These are phyloP conservation scores for Trapa bicornis DNA, from an alignment of 345 rosid species.

Conservation along the genomic window DNA sequence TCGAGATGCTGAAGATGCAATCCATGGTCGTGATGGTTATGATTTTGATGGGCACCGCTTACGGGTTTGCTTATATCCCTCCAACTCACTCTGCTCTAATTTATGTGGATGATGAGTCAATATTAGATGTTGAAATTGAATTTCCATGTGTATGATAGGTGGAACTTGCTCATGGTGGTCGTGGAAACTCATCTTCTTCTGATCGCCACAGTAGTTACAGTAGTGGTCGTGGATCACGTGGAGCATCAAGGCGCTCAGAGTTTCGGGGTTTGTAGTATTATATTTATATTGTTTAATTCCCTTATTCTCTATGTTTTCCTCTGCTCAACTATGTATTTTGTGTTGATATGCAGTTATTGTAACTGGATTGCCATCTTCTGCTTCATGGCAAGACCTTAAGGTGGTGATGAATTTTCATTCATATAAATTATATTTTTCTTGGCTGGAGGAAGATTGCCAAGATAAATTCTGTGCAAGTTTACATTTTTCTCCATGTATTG, in stretches of 20 bases:
- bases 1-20: slow-evolving; percentile 97
- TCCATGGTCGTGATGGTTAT: slow-evolving; percentile 92
- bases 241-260: slow-evolving; percentile 79
- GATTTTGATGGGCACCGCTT: slow-evolving; percentile 82
- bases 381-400: slow-evolving; percentile 99
- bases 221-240: slow-evolving; percentile 58
- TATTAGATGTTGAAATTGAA: neutral
- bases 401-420: slow-evolving; percentile 19
- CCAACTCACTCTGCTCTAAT: neutral
- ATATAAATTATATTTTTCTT: slow-evolving; percentile 40
- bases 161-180: slow-evolving; percentile 97
- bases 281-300: neutral
- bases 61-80: slow-evolving; percentile 34
- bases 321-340: neutral
- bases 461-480: neutral
- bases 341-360: slow-evolving; percentile 46
- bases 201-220: slow-evolving; percentile 62
- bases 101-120: neutral
- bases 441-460: neutral
- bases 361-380: slow-evolving; percentile 84
- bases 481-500: neutral
- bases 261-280: slow-evolving; percentile 51
- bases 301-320: neutral
- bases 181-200: slow-evolving; percentile 52
- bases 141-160: slow-evolving; percentile 32